Conservation (phyloP, 1,284 basidiomycete species). For the Austroboletus niveus region DNA sequence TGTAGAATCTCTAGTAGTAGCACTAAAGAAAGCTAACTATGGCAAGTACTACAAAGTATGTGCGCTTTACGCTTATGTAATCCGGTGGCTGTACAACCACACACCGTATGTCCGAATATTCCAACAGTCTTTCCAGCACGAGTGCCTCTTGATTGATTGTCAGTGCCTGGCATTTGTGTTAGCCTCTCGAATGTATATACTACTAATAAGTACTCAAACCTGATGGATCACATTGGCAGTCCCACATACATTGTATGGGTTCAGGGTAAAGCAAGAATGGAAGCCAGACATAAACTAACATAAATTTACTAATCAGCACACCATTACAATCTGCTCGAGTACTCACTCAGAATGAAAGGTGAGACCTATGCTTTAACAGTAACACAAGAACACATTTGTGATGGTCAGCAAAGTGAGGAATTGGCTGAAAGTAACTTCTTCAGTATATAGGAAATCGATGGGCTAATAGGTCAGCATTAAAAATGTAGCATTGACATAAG, state of each 20-base stretch:
- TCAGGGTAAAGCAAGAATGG: conserved; percentile 80
- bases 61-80: too few species aligned
- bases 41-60: too few species aligned
- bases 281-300: conserved; percentile 81
- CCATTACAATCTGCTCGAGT: background rate
- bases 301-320: conserved; percentile 1
- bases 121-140: conserved; percentile 83
- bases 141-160: conserved; percentile 77
- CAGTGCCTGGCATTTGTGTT: conserved; percentile 46
- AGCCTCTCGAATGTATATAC: background rate
- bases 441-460: conserved; percentile 78
- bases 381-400: conserved; percentile 75
- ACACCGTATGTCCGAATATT: too few species aligned
- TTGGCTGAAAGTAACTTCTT: too few species aligned
- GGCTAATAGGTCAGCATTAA: conserved; percentile 85
- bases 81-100: too few species aligned
- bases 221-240: too few species aligned
- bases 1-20: too few species aligned
- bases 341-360: conserved; percentile 74
- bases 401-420: too few species aligned
- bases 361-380: conserved; percentile 42
- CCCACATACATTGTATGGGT: conserved; percentile 58
- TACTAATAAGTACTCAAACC: conserved; percentile 37
- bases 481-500: conserved; percentile 81
- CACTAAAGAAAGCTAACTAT: too few species aligned